Conservation (phyloP, 805 yeast species). For the Scheffersomyces lignosus region DNA sequence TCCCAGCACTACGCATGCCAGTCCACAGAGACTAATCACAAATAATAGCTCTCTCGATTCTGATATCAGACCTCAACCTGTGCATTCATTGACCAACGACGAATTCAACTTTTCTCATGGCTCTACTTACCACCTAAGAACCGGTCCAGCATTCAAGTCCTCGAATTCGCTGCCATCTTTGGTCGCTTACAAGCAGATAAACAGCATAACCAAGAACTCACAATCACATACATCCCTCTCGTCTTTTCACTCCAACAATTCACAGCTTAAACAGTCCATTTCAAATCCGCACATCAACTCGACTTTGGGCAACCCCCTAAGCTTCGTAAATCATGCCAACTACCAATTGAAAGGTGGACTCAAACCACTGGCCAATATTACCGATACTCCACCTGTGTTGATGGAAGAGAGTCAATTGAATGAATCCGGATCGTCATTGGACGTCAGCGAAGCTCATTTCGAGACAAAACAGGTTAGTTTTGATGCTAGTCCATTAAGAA, state of each 20-base stretch:
- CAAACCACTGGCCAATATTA: too few species aligned
- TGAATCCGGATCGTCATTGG: slow-evolving; percentile 5
- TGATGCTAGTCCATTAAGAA: background rate
- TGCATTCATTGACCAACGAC: too few species aligned
- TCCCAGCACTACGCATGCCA: too few species aligned
- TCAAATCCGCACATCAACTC: slow-evolving; percentile 1
- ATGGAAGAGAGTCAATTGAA: background rate
- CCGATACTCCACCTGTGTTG: background rate
- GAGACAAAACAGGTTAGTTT: slow-evolving; percentile 13
- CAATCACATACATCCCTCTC: slow-evolving; percentile 7
- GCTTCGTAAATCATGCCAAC: too few species aligned
- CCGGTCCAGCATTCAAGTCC: background rate
- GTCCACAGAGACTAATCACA: too few species aligned
- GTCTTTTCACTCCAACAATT: slow-evolving; percentile 4
- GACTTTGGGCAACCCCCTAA: background rate
- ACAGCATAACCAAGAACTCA: background rate
- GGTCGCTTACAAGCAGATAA: background rate
- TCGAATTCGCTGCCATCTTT: slow-evolving; percentile 3
- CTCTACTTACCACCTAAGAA: background rate
- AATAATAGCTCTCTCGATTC: background rate
- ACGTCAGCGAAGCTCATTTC: slow-evolving; percentile 4
- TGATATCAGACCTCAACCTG: background rate
- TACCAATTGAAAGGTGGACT: too few species aligned
- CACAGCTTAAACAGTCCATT: too few species aligned
- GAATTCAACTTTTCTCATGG: too few species aligned